These are phyloP conservation scores for Helichrysum umbraculigerum DNA, from an alignment of 129 eudicot species.

Conservation along the genomic window DNA sequence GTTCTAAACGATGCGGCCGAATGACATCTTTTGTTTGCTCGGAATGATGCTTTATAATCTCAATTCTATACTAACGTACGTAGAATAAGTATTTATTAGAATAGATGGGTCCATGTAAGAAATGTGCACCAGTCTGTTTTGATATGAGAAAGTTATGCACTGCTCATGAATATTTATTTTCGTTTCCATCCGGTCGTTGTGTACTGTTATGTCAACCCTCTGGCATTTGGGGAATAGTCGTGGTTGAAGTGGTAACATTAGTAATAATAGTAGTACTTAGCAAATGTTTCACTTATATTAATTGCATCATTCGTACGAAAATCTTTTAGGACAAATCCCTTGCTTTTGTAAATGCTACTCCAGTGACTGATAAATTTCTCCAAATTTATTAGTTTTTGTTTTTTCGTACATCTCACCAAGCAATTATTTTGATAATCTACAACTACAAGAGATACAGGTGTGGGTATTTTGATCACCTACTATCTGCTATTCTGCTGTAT, in stretches of 20 bases:
- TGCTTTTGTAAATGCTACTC: neutral
- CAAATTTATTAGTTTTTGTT: neutral
- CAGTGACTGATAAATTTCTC: neutral
- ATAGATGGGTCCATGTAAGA: neutral
- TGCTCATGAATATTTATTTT: neutral
- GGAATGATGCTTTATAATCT: neutral
- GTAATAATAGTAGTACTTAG: slow-evolving; percentile 1
- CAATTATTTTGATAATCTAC: slow-evolving; percentile 11
- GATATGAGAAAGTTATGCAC: neutral
- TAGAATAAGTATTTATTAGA: neutral
- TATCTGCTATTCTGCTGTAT: neutral
- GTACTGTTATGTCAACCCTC: slow-evolving; percentile 6
- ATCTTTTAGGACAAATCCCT: slow-evolving; percentile 15
- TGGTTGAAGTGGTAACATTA: slow-evolving; percentile 9
- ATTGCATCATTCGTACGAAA: neutral
- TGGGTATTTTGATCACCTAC: slow-evolving; percentile 9
- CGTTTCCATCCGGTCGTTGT: neutral
- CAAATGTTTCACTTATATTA: neutral
- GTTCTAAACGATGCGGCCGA: neutral
- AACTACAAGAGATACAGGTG: slow-evolving; percentile 9
- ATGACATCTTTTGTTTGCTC: neutral
- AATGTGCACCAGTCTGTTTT: neutral
- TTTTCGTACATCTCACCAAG: slow-evolving; percentile 9
- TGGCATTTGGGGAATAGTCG: slow-evolving; percentile 7
- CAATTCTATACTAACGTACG: neutral